These are phyloP conservation scores for Apophysomyces elegans DNA, from an alignment of 371 early-diverging fungal species.

Conservation along the genomic window DNA sequence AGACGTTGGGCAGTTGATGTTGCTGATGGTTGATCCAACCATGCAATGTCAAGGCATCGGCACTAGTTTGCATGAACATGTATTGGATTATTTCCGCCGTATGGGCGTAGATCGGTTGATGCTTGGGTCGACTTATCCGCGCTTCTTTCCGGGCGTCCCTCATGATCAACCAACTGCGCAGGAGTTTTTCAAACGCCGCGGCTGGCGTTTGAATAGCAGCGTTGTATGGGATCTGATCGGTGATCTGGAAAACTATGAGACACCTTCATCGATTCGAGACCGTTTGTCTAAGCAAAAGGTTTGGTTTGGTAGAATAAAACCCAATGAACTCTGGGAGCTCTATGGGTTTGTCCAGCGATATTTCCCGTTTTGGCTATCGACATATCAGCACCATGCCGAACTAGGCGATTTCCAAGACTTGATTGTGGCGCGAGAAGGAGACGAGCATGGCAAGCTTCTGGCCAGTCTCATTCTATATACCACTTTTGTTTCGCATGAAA, in stretches of 20 bases:
- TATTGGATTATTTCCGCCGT: conserved; percentile 29
- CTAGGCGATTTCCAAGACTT: conserved; percentile 52
- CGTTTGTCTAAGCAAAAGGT: conserved; percentile 43
- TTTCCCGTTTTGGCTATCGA: conserved; percentile 45
- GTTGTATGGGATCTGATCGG: conserved; percentile 42
- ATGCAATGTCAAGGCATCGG: conserved; percentile 40
- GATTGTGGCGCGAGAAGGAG: conserved; percentile 39
- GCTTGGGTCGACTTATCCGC: conserved; percentile 49
- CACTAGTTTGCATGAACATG: conserved; percentile 33
- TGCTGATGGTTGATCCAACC: conserved; percentile 39
- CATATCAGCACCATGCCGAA: conserved; percentile 47
- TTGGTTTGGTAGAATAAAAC: conserved; percentile 36
- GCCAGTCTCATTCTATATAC: conserved; percentile 38
- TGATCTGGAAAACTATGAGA: conserved; percentile 28
- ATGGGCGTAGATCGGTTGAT: conserved; percentile 9
- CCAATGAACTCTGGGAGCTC: conserved; percentile 31
- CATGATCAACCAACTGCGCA: conserved; percentile 24
- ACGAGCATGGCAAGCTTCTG: conserved; percentile 33
- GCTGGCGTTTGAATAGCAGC: conserved; percentile 29
- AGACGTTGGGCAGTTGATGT: conserved; percentile 34
- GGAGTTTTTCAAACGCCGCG: conserved; percentile 41
- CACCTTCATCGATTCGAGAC: conserved; percentile 22
- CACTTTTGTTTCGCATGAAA: conserved; percentile 29
- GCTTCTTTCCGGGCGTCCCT: conserved; percentile 55
- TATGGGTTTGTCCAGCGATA: conserved; percentile 40